Conservation (phyloP, 257 asterid species). For the Solanum rostratum region DNA sequence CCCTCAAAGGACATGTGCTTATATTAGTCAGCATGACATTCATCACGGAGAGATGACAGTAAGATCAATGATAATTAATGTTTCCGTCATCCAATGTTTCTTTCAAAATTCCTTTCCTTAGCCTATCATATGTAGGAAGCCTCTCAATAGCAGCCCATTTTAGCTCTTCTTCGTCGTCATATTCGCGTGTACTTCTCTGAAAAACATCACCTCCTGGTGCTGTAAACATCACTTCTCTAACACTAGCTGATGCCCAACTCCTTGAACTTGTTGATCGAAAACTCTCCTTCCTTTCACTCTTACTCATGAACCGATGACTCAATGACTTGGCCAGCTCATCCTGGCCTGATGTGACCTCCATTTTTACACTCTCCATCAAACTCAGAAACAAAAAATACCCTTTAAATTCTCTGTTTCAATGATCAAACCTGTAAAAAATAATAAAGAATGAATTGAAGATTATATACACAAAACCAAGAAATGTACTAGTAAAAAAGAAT, state of each 20-base stretch:
- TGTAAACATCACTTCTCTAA: conserved; percentile 48
- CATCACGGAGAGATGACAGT: conserved; percentile 98
- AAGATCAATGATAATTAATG: conserved; percentile 46
- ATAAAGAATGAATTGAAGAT: not conserved
- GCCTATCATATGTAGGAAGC: conserved; percentile 78
- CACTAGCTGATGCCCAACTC: conserved; percentile 76
- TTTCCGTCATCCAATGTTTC: conserved; percentile 66
- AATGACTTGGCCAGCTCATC: conserved; percentile 53
- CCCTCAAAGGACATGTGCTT: conserved; percentile 87
- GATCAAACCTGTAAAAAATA: not conserved
- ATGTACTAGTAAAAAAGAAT: not conserved
- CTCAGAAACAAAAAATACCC: not conserved
- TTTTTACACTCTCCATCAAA: not conserved
- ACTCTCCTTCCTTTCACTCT: conserved; percentile 24
- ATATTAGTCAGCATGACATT: conserved; percentile 81
- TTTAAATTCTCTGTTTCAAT: not conserved
- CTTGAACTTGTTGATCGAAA: conserved; percentile 40
- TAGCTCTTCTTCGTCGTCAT: conserved; percentile 78
- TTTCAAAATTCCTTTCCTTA: conserved; percentile 66
- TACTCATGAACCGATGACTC: conserved; percentile 45
- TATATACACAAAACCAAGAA: not conserved
- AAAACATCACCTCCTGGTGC: conserved; percentile 59
- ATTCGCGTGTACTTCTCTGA: conserved; percentile 49
- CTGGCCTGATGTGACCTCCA: conserved; percentile 24
- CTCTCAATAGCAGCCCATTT: conserved; percentile 97